Evolutionary conservation across 108 stramenopile species (phyloP).

Genomic region (Nitzschia sp.): DNA sequence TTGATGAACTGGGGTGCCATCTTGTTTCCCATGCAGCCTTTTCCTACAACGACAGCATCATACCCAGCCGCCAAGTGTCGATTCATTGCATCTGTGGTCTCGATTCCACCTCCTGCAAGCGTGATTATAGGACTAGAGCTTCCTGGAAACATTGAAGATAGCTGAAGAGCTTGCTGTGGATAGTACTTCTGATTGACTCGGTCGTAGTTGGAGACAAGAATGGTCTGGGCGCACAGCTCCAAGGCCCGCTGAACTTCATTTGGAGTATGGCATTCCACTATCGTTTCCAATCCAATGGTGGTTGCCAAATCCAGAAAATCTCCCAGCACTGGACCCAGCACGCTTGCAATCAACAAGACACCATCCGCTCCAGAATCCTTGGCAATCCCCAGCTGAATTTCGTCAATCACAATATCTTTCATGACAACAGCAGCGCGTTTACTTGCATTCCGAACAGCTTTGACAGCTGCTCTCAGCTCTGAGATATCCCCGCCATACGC

Average conservation of each 20-base stretch:
- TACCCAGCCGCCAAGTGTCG: slow-evolving; percentile 82
- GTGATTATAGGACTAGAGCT: slow-evolving; percentile 81
- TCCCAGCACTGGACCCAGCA: slow-evolving; percentile 77
- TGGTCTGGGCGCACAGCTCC: slow-evolving; percentile 75
- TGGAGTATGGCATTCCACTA: slow-evolving; percentile 88
- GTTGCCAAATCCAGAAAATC: slow-evolving; percentile 86
- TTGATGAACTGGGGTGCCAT: slow-evolving; percentile 86
- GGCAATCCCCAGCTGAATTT: slow-evolving; percentile 85
- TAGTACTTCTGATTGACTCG: slow-evolving; percentile 59
- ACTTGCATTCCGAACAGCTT: slow-evolving; percentile 60
- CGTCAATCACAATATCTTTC: slow-evolving; percentile 92
- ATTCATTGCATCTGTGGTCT: slow-evolving; percentile 78
- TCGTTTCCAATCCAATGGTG: slow-evolving; percentile 82
- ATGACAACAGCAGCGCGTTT: slow-evolving; percentile 82
- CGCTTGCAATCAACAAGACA: slow-evolving; percentile 73
- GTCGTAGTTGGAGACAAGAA: slow-evolving; percentile 85
- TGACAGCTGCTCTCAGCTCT: slow-evolving; percentile 74
- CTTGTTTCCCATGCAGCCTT: slow-evolving; percentile 79
- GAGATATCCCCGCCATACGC: slow-evolving; percentile 82
- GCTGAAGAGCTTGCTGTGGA: slow-evolving; percentile 77
- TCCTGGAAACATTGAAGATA: slow-evolving; percentile 86
- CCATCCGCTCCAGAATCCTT: slow-evolving; percentile 89
- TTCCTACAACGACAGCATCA: slow-evolving; percentile 85
- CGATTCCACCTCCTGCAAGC: slow-evolving; percentile 79
- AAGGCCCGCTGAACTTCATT: slow-evolving; percentile 84